Percentiles rank a stretch among this genome's conserved stretches.
Evolutionary conservation across 176 grass and related monocot genomes (phyloP).

Genomic region (Bolboschoenus planiculmis): DNA sequence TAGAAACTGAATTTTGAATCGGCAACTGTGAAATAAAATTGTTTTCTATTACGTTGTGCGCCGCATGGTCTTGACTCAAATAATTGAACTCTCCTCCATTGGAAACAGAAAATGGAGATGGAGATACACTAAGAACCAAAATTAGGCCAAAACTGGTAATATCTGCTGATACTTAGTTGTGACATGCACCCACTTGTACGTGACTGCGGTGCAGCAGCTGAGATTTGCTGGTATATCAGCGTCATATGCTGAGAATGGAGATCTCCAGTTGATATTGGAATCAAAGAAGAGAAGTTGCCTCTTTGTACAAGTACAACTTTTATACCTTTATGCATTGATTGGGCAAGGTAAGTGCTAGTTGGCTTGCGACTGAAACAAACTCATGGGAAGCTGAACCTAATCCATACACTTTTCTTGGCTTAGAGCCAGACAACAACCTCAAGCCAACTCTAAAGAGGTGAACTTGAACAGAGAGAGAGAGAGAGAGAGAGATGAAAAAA

Average conservation of each 20-base stretch:
- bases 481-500: not conserved
- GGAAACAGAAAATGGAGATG: not conserved
- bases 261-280: not conserved
- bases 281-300: not conserved
- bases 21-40: conserved; percentile 6
- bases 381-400: conserved; percentile 22
- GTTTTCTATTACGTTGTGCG: conserved; percentile 18
- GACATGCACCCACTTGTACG: not conserved
- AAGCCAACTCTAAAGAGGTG: conserved; percentile 11
- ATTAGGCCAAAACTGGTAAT: not conserved
- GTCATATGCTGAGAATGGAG: not conserved
- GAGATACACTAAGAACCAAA: not conserved
- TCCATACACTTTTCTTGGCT: conserved; percentile 17
- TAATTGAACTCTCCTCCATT: not conserved
- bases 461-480: conserved; percentile 6
- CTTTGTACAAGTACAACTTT: not conserved
- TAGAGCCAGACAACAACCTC: conserved; percentile 13
- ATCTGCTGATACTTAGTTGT: conserved; percentile 3
- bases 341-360: conserved; percentile 25
- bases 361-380: conserved; percentile 21
- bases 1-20: conserved; percentile 17
- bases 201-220: not conserved
- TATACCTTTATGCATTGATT: conserved; percentile 23
- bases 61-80: conserved; percentile 7
- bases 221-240: not conserved